Evolutionary conservation across 805 yeast genomes (phyloP).

Genomic region (Saccharomyces eubayanus): DNA sequence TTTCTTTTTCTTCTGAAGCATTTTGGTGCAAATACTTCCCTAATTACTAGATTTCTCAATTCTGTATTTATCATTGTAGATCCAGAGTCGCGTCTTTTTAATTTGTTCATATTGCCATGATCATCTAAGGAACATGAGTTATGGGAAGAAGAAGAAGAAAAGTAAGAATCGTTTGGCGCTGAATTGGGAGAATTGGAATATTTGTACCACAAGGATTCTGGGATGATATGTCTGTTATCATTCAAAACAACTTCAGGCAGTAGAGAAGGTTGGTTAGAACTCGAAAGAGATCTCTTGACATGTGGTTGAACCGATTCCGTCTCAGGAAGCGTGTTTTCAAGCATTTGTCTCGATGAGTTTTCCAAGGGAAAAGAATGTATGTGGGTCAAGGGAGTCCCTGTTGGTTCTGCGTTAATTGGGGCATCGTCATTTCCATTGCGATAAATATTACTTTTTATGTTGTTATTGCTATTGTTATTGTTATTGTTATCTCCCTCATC

Average conservation of each 20-base stretch:
- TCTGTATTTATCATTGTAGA: slow-evolving; percentile 65
- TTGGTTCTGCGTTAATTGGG: background rate
- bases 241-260: slow-evolving; percentile 71
- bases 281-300: background rate
- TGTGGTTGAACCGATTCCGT: background rate
- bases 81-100: slow-evolving; percentile 19
- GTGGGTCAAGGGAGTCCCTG: slow-evolving; percentile 11
- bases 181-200: slow-evolving; percentile 40
- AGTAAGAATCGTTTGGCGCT: slow-evolving; percentile 24
- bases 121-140: background rate
- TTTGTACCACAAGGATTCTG: slow-evolving; percentile 64
- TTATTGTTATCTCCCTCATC: slow-evolving; percentile 15
- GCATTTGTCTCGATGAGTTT: slow-evolving; percentile 8
- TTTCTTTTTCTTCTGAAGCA: slow-evolving; percentile 2
- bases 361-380: slow-evolving; percentile 15
- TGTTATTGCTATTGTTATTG: slow-evolving; percentile 9
- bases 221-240: slow-evolving; percentile 87
- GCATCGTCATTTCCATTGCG: slow-evolving; percentile 8
- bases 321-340: background rate
- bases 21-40: slow-evolving; percentile 52
- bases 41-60: slow-evolving; percentile 59
- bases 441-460: slow-evolving; percentile 8
- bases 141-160: slow-evolving; percentile 4
- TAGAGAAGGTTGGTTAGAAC: slow-evolving; percentile 31
- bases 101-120: background rate